Conservation (phyloP, 148 eudicot genomes). For the Rhododendron henanense region DNA sequence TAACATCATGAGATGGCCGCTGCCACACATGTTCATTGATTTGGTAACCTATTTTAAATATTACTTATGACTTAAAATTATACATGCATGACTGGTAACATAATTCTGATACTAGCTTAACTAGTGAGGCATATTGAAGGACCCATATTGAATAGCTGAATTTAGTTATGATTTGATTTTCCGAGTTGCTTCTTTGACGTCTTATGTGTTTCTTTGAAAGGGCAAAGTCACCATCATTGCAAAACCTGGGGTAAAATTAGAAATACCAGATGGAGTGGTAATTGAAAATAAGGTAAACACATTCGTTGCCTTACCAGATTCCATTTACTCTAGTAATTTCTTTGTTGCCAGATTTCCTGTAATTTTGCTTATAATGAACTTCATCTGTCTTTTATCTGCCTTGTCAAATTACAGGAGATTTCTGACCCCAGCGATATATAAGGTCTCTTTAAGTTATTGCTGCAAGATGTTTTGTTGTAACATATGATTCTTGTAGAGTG, state of each 20-base stretch:
- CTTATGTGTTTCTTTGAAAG: conserved; percentile 11
- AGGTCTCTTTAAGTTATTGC: neutral
- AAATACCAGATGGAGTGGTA: conserved; percentile 41
- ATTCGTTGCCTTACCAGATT: neutral
- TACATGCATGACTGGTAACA: neutral
- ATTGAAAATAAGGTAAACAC: conserved; percentile 39
- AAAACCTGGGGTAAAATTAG: conserved; percentile 33
- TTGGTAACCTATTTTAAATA: neutral
- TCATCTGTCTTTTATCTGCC: neutral
- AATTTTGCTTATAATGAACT: neutral
- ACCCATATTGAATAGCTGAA: neutral
- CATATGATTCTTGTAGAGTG: neutral
- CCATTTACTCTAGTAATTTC: neutral
- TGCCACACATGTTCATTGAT: neutral
- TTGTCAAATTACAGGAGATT: conserved; percentile 20
- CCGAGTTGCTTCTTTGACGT: neutral
- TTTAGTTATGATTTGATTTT: neutral
- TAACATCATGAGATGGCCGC: neutral
- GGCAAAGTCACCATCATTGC: conserved; percentile 36
- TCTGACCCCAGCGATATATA: conserved; percentile 23
- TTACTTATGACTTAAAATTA: neutral
- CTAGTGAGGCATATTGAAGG: neutral
- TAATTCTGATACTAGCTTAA: neutral
- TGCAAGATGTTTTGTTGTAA: conserved; percentile 13
- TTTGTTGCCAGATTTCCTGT: neutral